Evolutionary conservation across 169 alveolate genomes (phyloP).

Genomic region (Plasmodium billcollinsi): DNA sequence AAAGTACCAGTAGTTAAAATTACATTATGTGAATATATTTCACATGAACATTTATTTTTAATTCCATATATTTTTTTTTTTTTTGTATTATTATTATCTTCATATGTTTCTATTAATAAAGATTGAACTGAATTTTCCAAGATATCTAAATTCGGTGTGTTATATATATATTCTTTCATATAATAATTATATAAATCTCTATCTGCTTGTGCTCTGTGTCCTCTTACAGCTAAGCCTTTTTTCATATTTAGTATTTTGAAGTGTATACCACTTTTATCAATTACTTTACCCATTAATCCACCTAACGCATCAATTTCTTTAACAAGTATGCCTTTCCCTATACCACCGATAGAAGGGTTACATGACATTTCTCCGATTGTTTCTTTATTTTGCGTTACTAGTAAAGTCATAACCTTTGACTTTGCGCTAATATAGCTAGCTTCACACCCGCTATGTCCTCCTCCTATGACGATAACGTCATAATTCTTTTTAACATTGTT

Average conservation of each 20-base stretch:
- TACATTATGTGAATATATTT: slow-evolving; percentile 77
- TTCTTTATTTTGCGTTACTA: slow-evolving; percentile 86
- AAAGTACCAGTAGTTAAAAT: slow-evolving; percentile 95
- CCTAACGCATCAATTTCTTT: slow-evolving; percentile 95
- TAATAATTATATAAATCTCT: slow-evolving; percentile 88
- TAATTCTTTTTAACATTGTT: slow-evolving; percentile 29
- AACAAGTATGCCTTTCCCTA: slow-evolving; percentile 94
- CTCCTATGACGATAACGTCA: slow-evolving; percentile 94
- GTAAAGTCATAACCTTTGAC: slow-evolving; percentile 90
- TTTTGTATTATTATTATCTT: neutral
- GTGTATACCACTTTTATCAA: slow-evolving; percentile 92
- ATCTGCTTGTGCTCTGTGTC: slow-evolving; percentile 93
- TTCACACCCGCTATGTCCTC: slow-evolving; percentile 96
- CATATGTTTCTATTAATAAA: slow-evolving; percentile 31
- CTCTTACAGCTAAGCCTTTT: slow-evolving; percentile 94
- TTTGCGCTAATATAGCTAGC: slow-evolving; percentile 94
- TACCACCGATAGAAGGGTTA: slow-evolving; percentile 95
- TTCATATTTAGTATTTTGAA: slow-evolving; percentile 90
- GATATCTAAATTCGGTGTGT: slow-evolving; percentile 26
- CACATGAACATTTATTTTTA: slow-evolving; percentile 79
- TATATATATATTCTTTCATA: slow-evolving; percentile 76
- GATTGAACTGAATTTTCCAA: slow-evolving; percentile 83
- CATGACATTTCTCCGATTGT: slow-evolving; percentile 91
- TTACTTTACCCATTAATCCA: slow-evolving; percentile 91
- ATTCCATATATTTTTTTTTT: slow-evolving; percentile 78